These are phyloP conservation scores for Ophiostoma angusticollis DNA, from an alignment of 2,329 filamentous ascomycete species.

Conservation along the genomic window DNA sequence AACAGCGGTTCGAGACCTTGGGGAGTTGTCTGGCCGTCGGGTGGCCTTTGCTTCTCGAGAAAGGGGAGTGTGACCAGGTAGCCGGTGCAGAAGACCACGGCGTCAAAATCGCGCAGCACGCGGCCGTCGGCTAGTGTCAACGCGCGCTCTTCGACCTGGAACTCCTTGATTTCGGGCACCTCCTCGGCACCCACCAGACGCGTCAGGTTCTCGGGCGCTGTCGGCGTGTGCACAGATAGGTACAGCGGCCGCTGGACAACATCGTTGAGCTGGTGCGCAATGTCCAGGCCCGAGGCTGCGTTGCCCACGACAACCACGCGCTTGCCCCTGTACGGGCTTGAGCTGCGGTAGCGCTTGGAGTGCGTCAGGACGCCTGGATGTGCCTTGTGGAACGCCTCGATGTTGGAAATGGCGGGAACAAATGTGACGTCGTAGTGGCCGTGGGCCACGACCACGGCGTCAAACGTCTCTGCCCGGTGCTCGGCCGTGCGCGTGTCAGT, in stretches of 20 bases:
- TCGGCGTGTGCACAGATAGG: constrained; percentile 45
- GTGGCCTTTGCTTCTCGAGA: constrained; percentile 23
- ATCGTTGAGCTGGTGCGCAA: constrained; percentile 59
- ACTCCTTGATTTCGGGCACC: constrained; percentile 46
- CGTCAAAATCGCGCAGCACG: constrained; percentile 56
- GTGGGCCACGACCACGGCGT: constrained; percentile 63
- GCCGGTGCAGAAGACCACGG: constrained; percentile 76
- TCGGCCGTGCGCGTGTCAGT: constrained; percentile 21
- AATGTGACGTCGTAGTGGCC: constrained; percentile 62
- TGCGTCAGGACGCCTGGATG: constrained; percentile 54
- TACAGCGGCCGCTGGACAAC: constrained; percentile 49
- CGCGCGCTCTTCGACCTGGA: constrained; percentile 38
- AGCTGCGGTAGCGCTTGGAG: constrained; percentile 66
- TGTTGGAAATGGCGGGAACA: constrained; percentile 49
- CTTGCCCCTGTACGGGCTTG: constrained; percentile 49
- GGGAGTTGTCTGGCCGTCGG: constrained; percentile 15
- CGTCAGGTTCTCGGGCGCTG: constrained; percentile 30
- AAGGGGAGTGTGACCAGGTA: constrained; percentile 83
- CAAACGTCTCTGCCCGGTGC: constrained; percentile 38
- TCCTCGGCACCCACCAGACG: constrained; percentile 34
- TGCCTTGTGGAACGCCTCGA: constrained; percentile 43
- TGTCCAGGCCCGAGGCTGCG: constrained; percentile 72
- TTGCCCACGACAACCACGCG: constrained; percentile 79
- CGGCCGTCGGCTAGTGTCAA: constrained; percentile 53
- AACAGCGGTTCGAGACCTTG: constrained; percentile 29